These are phyloP conservation scores for Picea abies DNA, from an alignment of 83 land plant species.

Conservation along the genomic window DNA sequence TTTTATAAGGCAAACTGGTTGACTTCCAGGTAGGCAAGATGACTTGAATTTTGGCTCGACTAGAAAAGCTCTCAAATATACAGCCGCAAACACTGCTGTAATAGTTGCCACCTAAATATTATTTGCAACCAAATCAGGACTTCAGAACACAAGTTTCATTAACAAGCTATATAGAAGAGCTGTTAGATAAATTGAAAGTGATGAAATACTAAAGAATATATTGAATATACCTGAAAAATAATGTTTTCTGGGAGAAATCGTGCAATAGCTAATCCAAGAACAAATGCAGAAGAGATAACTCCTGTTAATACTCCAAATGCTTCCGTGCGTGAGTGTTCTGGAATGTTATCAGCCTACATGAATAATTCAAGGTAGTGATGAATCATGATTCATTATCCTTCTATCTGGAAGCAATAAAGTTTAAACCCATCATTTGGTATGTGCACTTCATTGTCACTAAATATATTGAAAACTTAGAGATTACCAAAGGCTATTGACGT, in stretches of 20 bases:
- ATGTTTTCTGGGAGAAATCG: conserved; percentile 51
- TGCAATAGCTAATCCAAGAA: conserved; percentile 58
- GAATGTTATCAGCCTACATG: no score
- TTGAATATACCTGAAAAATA: conserved; percentile 50
- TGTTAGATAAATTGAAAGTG: background rate
- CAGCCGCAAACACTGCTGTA: conserved; percentile 37
- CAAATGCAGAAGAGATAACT: conserved; percentile 51
- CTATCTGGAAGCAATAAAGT: no score
- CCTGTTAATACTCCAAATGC: conserved; percentile 69
- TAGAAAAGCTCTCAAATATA: conserved; percentile 60
- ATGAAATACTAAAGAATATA: background rate
- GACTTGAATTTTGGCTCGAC: conserved; percentile 33
- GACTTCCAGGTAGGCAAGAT: conserved; percentile 1
- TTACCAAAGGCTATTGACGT: no score
- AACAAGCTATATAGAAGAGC: background rate
- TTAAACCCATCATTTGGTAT: no score
- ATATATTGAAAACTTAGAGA: no score
- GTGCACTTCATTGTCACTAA: no score
- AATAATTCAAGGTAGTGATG: conserved; percentile 8
- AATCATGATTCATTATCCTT: background rate
- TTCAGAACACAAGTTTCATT: background rate
- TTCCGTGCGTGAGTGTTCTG: conserved; percentile 41
- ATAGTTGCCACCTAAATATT: conserved; percentile 46
- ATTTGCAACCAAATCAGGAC: background rate
- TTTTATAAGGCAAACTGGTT: conserved; percentile 8